Evolutionary conservation across 108 stramenopile genomes (phyloP), one percentile per base, ranked within the genome.

Genomic region (Nannochloropsis salina): DNA sequence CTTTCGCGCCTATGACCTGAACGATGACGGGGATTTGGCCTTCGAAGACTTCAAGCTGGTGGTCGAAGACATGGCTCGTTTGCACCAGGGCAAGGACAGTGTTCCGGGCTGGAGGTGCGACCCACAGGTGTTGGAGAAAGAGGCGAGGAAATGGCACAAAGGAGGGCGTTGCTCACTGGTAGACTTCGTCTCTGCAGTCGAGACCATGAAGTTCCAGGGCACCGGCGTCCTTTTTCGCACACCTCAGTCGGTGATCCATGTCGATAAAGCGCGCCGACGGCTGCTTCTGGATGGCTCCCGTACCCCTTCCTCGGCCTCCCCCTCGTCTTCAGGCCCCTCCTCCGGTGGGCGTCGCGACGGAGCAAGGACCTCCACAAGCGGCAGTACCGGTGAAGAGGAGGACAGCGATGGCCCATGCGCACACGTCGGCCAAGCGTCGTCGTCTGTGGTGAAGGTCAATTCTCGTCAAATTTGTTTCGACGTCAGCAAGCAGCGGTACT

Each of bases 391-490:
- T 74, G 3, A 15, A 15, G n/a, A n/a, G 20, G 61, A 3, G 20
- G 61, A 3, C 2, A 74, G 61, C 3, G 4, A n/a, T 6, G 61
- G 61, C 61, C 61, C 1, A 2, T n/a, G 20, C 5, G 20, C 61
- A 6, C 61, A 74, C n/a, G 61, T 15, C 61, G n/a, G 20, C 61
- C 61, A n/a, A 15, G n/a, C 61, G 20, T n/a, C 61, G 6, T n/a
- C 61, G 61, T 74, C 61, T 6, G 61, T 74, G 3, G 61, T 74
- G 8, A 74, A 74, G 61, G 61, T 74, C 61, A 74, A 74, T 74
- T 74, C 61, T n/a, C 61, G 61, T n/a, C 61, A 74, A n/a, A 74
- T 74, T 74, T 74, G 61, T 74, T 74, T 74, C 61, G 61, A 74
- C 6, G 61, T 74, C 20, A 74, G 61, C 61, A 74, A 74, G 61